Evolutionary conservation across 257 asterid species (phyloP), one percentile per base, ranked within the genome.

Genomic region (Voacanga thouarsii): DNA sequence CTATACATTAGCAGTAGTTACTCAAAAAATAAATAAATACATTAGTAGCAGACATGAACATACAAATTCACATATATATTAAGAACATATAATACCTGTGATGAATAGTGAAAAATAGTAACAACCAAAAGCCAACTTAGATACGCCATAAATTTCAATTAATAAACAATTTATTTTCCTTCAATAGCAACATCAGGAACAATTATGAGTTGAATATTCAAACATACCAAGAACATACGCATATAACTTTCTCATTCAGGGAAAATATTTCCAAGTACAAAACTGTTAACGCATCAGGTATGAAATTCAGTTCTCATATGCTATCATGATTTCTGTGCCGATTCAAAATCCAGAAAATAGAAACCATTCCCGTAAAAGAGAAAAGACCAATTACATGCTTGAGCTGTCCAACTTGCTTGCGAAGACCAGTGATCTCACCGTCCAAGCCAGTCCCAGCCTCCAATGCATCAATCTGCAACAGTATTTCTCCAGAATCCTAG

Each of bases 381-480:
- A 55, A 4, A 55, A 55, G 24, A 18, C 60, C n/a, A n/a, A 55
- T 55, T 55, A 55, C 60, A 55, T 55, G 60, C 9, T 18, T 55
- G 24, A 90, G 81, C 72, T 86, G 87, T 73, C 89, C 86, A 81
- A 90, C 96, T 89, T 90, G 96, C 71, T 80, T 82, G 78, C 92
- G 94, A 77, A 90, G 94, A 50, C 94, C 94, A 28, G 85, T 69
- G 84, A 92, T 91, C 89, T 90, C 94, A 23, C 83, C 89, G 9
- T 88, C 94, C 55, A 89, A 85, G 72, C n/a, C n/a, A n/a, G n/a
- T n/a, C n/a, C 89, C 90, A 24, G 49, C 77, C 28, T 90, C 88
- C 91, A 90, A 81, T 81, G 93, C 92, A 79, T 92, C 97, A 39
- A 92, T 90, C 57, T 89, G 86, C 85, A 89, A 75, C 84, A 89